Base-by-base conservation (phyloP, 371 early-diverging fungal genomes). In the Apophysomyces trapeziformis region DNA sequence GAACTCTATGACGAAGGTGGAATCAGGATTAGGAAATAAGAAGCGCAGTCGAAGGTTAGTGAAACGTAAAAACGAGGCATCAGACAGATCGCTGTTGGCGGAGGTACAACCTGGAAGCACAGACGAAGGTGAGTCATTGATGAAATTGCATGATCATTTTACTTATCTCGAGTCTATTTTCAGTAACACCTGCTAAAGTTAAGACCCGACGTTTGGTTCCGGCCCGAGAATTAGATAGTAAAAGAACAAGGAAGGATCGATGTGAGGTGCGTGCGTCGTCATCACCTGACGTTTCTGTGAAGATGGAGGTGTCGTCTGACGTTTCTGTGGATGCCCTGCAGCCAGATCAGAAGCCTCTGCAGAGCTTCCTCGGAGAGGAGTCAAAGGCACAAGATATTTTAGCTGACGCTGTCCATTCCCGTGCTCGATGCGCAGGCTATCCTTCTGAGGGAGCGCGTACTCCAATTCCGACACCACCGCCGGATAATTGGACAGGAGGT, bases 401-500 rank as follows among this genome's bases (percentile, higher is more conserved):
- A 12, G 73, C 73, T 5, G 76, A 78, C 47, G 75, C 75, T 67
- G 73, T 70, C 35, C n/a, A 75, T 1, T 73, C 59, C 26, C 47
- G 39, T 5, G 32, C 63, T 21, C 65, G 65, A 39, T 58, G 57
- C 18, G 54, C 58, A 5, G 78, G 75, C 37, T n/a, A 75, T 11
- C 68, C 75, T 14, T 67, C 71, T 7, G 80, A 77, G 61, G 75
- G 76, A 8, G 76, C 79, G 1, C 75, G 75, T 47, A 76, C 82
- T 14, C 79, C 79, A 1, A 79, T 79, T 63, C 82, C 82, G 5
- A 79, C 82, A 16, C 79, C 82, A 16, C 78, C 78, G 16, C 78
- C 78, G 14, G 82, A 82, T 36, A 67, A 60, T 57, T 81, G 78
- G 61, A 9, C 21, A 9, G 21, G 54, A 21, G 21, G 54, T 45